phyloP scores from a whole-genome alignment of 352 stramenopile species.

The Pythium monospermum region DNA sequence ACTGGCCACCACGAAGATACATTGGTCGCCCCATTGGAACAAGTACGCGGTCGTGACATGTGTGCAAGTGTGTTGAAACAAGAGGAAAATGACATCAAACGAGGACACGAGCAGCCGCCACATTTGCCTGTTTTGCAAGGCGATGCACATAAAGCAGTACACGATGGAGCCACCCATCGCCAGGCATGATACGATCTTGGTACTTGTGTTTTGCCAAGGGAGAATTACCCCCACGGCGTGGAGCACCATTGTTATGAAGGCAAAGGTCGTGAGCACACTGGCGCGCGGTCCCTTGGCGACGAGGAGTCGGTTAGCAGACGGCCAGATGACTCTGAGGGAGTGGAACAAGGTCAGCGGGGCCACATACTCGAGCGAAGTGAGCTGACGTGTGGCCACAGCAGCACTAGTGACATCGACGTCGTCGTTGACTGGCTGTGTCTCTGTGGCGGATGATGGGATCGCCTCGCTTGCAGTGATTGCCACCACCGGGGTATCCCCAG shows the following conservation, averaged over 20 bases:
- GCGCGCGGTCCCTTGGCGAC: too few species aligned
- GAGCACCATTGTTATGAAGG: neutral
- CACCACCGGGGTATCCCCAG: too few species aligned
- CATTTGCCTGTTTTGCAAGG: neutral
- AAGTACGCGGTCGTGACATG: conserved; percentile 12
- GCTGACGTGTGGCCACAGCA: too few species aligned
- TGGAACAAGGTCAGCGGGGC: too few species aligned
- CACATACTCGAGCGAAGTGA: too few species aligned
- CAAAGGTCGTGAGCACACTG: too few species aligned
- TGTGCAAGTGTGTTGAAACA: conserved; percentile 6
- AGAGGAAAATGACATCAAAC: conserved; percentile 26
- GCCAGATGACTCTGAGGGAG: too few species aligned
- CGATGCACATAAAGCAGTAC: neutral
- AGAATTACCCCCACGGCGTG: neutral
- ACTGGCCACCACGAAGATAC: neutral
- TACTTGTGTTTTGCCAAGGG: neutral
- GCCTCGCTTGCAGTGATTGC: too few species aligned
- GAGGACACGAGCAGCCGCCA: neutral
- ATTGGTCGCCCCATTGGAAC: conserved; percentile 9
- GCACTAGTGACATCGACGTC: too few species aligned
- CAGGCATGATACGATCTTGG: neutral
- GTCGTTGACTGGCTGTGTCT: too few species aligned
- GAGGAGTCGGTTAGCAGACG: too few species aligned
- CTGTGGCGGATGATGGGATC: too few species aligned
- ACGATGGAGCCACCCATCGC: conserved; percentile 1